phyloP scores from a whole-genome alignment of 768 basidiomycete genomes.

The Strobilomyces dryophilus region DNA sequence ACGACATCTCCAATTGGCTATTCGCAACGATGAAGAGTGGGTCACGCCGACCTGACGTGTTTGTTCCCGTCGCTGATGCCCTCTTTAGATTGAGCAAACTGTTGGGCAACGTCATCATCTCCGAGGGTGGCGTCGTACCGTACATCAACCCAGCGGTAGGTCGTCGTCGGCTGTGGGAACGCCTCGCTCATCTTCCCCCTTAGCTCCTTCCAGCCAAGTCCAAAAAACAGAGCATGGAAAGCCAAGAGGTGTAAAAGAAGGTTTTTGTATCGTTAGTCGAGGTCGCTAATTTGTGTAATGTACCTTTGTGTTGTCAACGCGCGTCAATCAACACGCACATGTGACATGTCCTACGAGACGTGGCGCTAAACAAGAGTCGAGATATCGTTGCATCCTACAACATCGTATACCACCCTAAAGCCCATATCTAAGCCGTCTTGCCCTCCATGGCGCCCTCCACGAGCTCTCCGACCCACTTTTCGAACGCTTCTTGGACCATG shows the following conservation, averaged over 20 bases:
- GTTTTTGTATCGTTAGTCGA: not conserved
- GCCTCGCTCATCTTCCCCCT: not conserved
- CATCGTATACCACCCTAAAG: conserved; percentile 17
- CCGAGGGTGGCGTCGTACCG: conserved; percentile 57
- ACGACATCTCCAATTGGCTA: conserved; percentile 61
- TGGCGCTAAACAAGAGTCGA: conserved; percentile 1
- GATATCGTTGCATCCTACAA: conserved; percentile 30
- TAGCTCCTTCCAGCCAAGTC: conserved; percentile 30
- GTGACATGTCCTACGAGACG: not conserved
- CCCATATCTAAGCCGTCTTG: conserved; percentile 40
- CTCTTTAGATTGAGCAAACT: conserved; percentile 34
- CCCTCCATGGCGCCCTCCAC: conserved; percentile 74
- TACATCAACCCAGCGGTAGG: conserved; percentile 49
- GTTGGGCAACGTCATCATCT: conserved; percentile 51
- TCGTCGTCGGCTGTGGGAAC: not conserved
- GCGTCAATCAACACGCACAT: not conserved
- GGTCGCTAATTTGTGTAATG: conserved; percentile 5
- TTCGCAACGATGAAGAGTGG: conserved; percentile 58
- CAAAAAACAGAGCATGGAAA: conserved; percentile 32
- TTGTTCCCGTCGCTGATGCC: not conserved
- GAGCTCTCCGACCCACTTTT: conserved; percentile 71
- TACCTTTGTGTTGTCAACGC: not conserved
- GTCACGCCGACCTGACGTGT: not conserved
- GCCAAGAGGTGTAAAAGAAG: conserved; percentile 30
- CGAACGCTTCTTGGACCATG: conserved; percentile 73